A percentile compares a stretch with the other conserved stretches of the same genome.
Evolutionary conservation across 2,329 filamentous ascomycete species (phyloP).

Genomic region (Alternaria arborescens): DNA sequence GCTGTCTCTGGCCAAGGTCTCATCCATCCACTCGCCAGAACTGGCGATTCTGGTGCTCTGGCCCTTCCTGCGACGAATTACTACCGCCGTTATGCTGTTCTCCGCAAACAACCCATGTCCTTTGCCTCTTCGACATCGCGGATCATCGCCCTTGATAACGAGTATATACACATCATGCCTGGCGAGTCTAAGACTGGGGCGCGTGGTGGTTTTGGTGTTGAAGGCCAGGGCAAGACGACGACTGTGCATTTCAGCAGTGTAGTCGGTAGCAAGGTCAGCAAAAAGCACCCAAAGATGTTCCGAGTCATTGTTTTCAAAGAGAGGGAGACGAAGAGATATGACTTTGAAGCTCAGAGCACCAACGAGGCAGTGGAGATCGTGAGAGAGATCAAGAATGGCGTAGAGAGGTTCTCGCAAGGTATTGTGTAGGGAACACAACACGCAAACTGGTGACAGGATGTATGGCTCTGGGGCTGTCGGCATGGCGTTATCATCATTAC

Average conservation of each 20-base stretch:
- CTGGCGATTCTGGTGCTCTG: slow-evolving; percentile 55
- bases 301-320: slow-evolving; percentile 80
- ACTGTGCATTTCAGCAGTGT: slow-evolving; percentile 85
- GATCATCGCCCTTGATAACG: slow-evolving; percentile 80
- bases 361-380: slow-evolving; percentile 83
- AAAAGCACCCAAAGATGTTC: slow-evolving; percentile 82
- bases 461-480: not conserved
- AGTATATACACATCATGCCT: slow-evolving; percentile 87
- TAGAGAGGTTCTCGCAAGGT: slow-evolving; percentile 70
- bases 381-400: slow-evolving; percentile 77
- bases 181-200: slow-evolving; percentile 62
- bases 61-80: slow-evolving; percentile 49
- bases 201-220: slow-evolving; percentile 23
- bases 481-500: not conserved
- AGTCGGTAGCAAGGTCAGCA: slow-evolving; percentile 80
- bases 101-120: slow-evolving; percentile 83
- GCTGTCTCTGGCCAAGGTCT: slow-evolving; percentile 59
- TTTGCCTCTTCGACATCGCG: slow-evolving; percentile 79
- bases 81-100: slow-evolving; percentile 81
- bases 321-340: slow-evolving; percentile 80
- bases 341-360: slow-evolving; percentile 78
- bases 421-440: slow-evolving; percentile 28
- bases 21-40: slow-evolving; percentile 71
- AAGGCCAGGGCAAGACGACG: slow-evolving; percentile 71
- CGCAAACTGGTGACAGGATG: not conserved